Evolutionary conservation across 805 yeast species (phyloP), one percentile per base, ranked within the genome.

Genomic region (Candida awuae): DNA sequence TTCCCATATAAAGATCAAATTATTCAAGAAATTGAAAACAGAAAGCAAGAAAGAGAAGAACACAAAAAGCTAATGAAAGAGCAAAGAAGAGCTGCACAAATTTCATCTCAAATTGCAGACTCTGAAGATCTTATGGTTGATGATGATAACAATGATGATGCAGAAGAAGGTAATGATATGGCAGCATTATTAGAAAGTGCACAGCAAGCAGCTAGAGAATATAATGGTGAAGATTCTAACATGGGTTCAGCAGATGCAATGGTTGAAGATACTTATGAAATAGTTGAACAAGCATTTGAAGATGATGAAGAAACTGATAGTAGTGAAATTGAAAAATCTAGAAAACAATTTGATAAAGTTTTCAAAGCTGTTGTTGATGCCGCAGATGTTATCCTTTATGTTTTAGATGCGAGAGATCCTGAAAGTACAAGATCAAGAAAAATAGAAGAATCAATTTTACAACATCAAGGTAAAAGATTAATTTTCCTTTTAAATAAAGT

Each of bases 361-460:
- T 90, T 88, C 71, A 88, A 87, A 62, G 72, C 87, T 13, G 97
- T 92, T 27, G 88, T 92, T 17, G 97, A 87, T 44, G 82, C 87
- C 17, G 70, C 97, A 2, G 98, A 90, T 58, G 95, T 90, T 39
- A 69, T 90, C 15, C 68, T 88, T 40, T 90, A 92, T 55, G 96
- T 90, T n/a, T 66, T 90, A 55, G 98, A 90, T 63, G 95, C 98
- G 1, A 80, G 98, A 62, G 96, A 92, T 62, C 98, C 98, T 39
- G 95, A 85, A 61, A 80, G 86, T 15, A 90, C 97, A 3, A 77
- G 98, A 56, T 87, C 97, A 8, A 77, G 79, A 58, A 85, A 77
- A 56, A 88, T 92, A 30, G 98, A 92, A 67, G 83, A 85, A 58
- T 84, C 94, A 3, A 86, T 92, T 33, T 64, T 88, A 44, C 81